Percentiles rank a stretch among this genome's conserved stretches.
These are phyloP conservation scores for Quambalaria eucalypti DNA, from an alignment of 1,284 basidiomycete species.

Conservation along the genomic window DNA sequence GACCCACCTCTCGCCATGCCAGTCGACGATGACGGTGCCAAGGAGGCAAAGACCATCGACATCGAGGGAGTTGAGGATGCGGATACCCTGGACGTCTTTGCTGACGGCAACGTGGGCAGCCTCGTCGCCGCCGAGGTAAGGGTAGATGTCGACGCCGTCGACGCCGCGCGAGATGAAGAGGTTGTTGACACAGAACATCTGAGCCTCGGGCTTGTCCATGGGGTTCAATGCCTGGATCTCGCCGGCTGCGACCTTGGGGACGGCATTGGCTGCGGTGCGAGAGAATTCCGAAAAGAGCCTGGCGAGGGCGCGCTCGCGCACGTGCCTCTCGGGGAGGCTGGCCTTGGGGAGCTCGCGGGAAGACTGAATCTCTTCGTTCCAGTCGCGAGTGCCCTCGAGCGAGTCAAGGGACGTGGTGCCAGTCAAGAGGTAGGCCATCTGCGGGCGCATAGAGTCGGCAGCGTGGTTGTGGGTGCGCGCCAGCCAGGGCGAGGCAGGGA, in stretches of 20 bases:
- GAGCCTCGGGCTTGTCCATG: constrained; percentile 52
- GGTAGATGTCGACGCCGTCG: constrained; percentile 54
- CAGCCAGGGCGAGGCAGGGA: constrained; percentile 54
- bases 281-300: constrained; percentile 55
- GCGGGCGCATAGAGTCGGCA: constrained; percentile 53
- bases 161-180: constrained; percentile 56
- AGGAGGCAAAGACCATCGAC: constrained; percentile 47
- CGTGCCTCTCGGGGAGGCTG: constrained; percentile 52
- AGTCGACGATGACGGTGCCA: constrained; percentile 54
- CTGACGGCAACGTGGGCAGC: constrained; percentile 54
- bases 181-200: constrained; percentile 56
- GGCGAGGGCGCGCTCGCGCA: constrained; percentile 54
- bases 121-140: constrained; percentile 55
- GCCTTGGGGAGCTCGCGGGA: constrained; percentile 53
- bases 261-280: constrained; percentile 52
- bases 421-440: constrained; percentile 55
- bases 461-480: constrained; percentile 45
- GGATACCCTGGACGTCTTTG: constrained; percentile 55
- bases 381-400: constrained; percentile 54
- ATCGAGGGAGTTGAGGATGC: constrained; percentile 53
- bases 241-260: constrained; percentile 52
- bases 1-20: constrained; percentile 56
- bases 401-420: constrained; percentile 52
- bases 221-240: constrained; percentile 55
- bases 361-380: constrained; percentile 57